Evolutionary conservation across 176 grass and related monocot species (phyloP), one percentile per base, ranked within the genome.

Genomic region (Triticum dicoccoides): DNA sequence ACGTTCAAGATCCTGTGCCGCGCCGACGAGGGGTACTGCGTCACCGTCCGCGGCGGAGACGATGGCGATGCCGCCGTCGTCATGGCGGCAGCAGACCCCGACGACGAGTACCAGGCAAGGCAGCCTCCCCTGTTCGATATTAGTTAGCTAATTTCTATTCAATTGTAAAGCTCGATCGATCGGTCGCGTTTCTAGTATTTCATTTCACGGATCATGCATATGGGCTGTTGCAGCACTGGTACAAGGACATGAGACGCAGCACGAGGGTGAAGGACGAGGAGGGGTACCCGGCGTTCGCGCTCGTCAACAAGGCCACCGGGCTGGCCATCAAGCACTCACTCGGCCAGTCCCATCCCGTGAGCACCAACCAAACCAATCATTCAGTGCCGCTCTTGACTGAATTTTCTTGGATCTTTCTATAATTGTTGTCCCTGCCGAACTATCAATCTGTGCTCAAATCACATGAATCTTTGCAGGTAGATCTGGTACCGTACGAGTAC

Each of bases 251-350:
- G 86, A 73, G 79, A 6, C 84, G 88, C 77, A 90, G 90, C 76
- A 89, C 88, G 15, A 76, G 27, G 14, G 90, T 92, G 5, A 92
- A 92, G 84, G 93, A 92, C 66, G 67, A 73, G 34, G 93, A 90
- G 5, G 87, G 88, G 24, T 82, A 73, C 56, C 93, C 88, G 65
- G 88, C 86, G 8, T 95, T 95, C 82, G 79, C 90, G 10, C 85
- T 95, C 8, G 80, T 95, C 30, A 95, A 91, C 86, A 95, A 90
- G 81, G 93, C 82, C 41, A 91, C 90, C 13, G 86, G 93, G 0
- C 79, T 90, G 35, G 93, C 93, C n/a, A 56, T 92, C 74, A 92
- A 89, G 83, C 93, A 95, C 84, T 90, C 90, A 3, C 81, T 87
- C 2, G 93, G 90, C 38, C 80, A 86, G 81, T 80, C 80, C 6